Base-by-base conservation (phyloP, 441 rosid species). In the Breynia disticha region DNA sequence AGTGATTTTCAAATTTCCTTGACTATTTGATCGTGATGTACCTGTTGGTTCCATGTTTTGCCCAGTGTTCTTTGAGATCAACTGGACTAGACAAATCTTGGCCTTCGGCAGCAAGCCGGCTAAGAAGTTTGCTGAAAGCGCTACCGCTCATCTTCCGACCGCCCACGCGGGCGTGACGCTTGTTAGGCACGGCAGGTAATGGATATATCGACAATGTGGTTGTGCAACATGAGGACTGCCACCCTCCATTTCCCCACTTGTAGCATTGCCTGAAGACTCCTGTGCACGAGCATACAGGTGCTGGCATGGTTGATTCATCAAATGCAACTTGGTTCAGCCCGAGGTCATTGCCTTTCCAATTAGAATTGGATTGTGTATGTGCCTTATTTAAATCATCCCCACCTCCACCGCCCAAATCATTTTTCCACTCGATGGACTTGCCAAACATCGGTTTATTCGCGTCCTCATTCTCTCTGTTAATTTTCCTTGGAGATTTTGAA, bases 21-120 rank as follows among this genome's bases (percentile, higher is more conserved):
- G 38, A 11, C 77, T 80, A 88, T 72, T 80, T 91, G 56, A 91
- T 91, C 16, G 97, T 91, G 55, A 88, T 88, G 76, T 91, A 91
- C 50, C 97, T 87, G 57, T 91, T 91, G 7, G 97, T 91, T 21
- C 97, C 98, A 24, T 88, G 97, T 72, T 84, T 91, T 46, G 97
- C 98, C 98, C 95, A 88, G 19, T 86, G 75, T 16, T 86, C 84
- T 76, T 84, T 88, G n/a, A 91, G 90, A 71, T 91, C 95, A 20
- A 90, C 91, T 16, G 96, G 83, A 53, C 61, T 84, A 15, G 97
- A 88, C 28, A 88, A 78, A 73, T 88, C 97, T 41, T 80, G 77
- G 35, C 97, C 98, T 71, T 86, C 97, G 1, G 91, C 94, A 13
- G 95, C 95, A 28, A 28, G 35, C 35, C 97, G 82, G 73, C 81